Conservation (phyloP, 106 monocot species). For the Acorus calamus region DNA sequence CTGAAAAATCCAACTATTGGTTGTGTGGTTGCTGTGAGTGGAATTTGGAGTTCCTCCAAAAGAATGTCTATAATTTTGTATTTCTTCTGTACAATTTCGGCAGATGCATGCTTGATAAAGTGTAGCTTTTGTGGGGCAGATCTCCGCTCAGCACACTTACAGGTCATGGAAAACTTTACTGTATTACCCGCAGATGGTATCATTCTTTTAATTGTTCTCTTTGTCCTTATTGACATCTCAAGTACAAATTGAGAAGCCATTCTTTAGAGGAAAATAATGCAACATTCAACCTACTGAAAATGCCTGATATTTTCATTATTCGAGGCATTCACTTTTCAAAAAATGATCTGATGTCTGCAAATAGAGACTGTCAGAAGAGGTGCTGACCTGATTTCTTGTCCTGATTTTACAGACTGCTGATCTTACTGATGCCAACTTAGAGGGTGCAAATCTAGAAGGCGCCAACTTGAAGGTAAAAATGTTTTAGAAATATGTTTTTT, state of each 20-base stretch:
- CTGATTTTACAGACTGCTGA: slow-evolving; percentile 60
- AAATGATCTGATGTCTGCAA: no score
- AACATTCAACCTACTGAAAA: no score
- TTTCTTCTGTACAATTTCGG: slow-evolving; percentile 9
- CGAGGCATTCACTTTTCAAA: no score
- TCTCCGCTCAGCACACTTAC: slow-evolving; percentile 91
- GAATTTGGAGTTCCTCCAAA: neutral
- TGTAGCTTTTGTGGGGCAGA: slow-evolving; percentile 76
- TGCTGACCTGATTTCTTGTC: neutral
- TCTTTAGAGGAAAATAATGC: no score
- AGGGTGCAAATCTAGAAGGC: slow-evolving; percentile 94
- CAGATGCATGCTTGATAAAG: slow-evolving; percentile 79
- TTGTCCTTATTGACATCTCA: no score
- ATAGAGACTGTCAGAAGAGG: no score
- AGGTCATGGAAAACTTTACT: slow-evolving; percentile 27
- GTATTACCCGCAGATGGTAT: neutral
- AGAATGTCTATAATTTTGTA: neutral
- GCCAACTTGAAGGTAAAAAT: slow-evolving; percentile 85
- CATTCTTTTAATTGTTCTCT: neutral
- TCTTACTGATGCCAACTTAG: slow-evolving; percentile 62
- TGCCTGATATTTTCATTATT: no score
- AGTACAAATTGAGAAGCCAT: no score
- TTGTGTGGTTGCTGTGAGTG: no score
- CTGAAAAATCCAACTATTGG: no score
- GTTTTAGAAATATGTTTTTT: neutral